Percentiles rank a stretch among this genome's conserved stretches.
Evolutionary conservation across 768 basidiomycete genomes (phyloP).

Genomic region (Xerocomellus chrysenteron): DNA sequence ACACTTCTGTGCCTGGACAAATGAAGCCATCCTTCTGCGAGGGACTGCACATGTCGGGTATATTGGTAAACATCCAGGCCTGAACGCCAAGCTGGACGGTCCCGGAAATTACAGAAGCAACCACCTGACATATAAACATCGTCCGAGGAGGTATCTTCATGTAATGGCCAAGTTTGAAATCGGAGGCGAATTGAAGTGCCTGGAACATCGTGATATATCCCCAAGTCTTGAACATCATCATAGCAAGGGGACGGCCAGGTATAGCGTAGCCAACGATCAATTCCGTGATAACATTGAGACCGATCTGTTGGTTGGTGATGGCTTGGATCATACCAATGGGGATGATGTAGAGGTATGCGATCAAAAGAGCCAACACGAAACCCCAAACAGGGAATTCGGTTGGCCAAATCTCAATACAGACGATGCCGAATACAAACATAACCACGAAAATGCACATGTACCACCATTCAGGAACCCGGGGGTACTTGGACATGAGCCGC

Average conservation of each 20-base stretch:
- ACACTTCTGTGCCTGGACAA: conserved; percentile 40
- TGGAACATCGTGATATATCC: conserved; percentile 65
- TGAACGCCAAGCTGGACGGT: conserved; percentile 68
- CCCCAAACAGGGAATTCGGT: conserved; percentile 47
- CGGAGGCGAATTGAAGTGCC: conserved; percentile 67
- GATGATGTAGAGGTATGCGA: conserved; percentile 64
- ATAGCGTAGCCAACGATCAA: conserved; percentile 59
- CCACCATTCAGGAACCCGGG: conserved; percentile 62
- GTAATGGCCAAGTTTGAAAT: conserved; percentile 77
- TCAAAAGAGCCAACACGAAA: conserved; percentile 40
- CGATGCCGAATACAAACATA: conserved; percentile 60
- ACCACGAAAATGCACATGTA: conserved; percentile 44
- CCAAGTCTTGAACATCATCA: conserved; percentile 79
- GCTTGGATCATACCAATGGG: conserved; percentile 79
- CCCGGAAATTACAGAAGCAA: conserved; percentile 59
- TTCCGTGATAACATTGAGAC: conserved; percentile 68
- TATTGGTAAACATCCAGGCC: conserved; percentile 53
- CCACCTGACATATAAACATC: conserved; percentile 70
- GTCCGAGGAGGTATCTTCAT: conserved; percentile 67
- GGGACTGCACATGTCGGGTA: conserved; percentile 33
- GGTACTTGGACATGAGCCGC: conserved; percentile 57
- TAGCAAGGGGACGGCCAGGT: conserved; percentile 67
- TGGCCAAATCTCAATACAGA: conserved; percentile 65
- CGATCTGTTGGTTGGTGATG: conserved; percentile 78
- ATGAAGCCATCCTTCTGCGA: conserved; percentile 29